These are phyloP conservation scores for Podospora sp. DNA, from an alignment of 495 filamentous ascomycete genomes.

Conservation along the genomic window DNA sequence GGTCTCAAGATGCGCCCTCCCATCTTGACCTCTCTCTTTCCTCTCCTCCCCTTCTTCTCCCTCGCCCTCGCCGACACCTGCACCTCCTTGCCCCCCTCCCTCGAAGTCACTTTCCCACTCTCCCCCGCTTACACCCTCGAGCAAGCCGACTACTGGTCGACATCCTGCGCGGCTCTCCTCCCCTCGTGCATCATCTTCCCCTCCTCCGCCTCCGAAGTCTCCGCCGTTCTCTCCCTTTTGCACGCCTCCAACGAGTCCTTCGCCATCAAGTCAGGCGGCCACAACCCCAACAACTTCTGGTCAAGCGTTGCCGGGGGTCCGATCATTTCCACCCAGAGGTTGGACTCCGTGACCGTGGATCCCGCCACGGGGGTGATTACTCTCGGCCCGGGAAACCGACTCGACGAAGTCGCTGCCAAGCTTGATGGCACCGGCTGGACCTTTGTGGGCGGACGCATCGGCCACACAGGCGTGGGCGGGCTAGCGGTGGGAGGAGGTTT, in stretches of 20 bases:
- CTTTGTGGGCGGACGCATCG: slow-evolving; percentile 42
- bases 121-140: slow-evolving; percentile 38
- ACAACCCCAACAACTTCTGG: slow-evolving; percentile 53
- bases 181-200: slow-evolving; percentile 54
- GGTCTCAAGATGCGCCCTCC: too few relatives aligned
- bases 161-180: slow-evolving; percentile 42
- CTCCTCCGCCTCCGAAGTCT: slow-evolving; percentile 40
- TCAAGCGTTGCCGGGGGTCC: slow-evolving; percentile 58
- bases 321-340: slow-evolving; percentile 52
- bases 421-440: too few relatives aligned
- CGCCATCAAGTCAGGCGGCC: slow-evolving; percentile 55
- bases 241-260: slow-evolving; percentile 46
- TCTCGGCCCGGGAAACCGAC: slow-evolving; percentile 50
- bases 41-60: too few relatives aligned
- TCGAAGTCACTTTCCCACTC: slow-evolving; percentile 38
- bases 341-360: slow-evolving; percentile 51
- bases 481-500: slow-evolving; percentile 48
- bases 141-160: slow-evolving; percentile 54
- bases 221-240: slow-evolving; percentile 39
- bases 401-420: slow-evolving; percentile 51
- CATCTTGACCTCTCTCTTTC: too few relatives aligned
- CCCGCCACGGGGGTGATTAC: slow-evolving; percentile 45
- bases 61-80: too few relatives aligned
- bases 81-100: background rate
- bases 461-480: slow-evolving; percentile 49